Percentiles rank a stretch among this genome's conserved stretches.
phyloP scores from a whole-genome alignment of 192 early-diverging fungal species.

The Backusella tarrabulga region DNA sequence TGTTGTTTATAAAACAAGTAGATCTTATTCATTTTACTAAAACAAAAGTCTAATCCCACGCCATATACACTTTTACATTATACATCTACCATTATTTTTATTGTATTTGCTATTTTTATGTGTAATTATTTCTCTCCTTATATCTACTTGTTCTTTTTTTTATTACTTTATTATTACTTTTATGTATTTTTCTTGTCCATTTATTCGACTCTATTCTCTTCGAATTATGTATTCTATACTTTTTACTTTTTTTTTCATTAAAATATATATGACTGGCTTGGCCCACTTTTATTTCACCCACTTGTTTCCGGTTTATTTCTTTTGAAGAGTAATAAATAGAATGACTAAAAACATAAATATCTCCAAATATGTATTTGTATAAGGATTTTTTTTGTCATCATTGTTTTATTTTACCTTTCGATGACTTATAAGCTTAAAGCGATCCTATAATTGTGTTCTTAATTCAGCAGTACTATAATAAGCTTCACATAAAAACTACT shows the following conservation, averaged over 20 bases:
- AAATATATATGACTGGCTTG: background rate
- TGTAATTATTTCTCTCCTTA: background rate
- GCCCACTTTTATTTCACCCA: background rate
- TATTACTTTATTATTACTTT: background rate
- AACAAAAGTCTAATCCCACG: background rate
- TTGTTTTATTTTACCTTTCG: background rate
- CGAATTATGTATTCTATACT: background rate
- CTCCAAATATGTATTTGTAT: background rate
- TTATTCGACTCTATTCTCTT: background rate
- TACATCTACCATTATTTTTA: background rate
- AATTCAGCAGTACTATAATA: background rate
- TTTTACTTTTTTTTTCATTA: background rate
- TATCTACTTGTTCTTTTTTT: background rate
- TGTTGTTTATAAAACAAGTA: conserved; percentile 34
- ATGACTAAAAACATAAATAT: background rate
- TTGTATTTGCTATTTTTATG: background rate
- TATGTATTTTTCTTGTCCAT: background rate
- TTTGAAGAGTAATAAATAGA: background rate
- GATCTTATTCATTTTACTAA: conserved; percentile 22
- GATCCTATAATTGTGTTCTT: background rate
- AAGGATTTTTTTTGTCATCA: background rate
- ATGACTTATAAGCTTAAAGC: background rate
- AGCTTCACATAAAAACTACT: background rate
- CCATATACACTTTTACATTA: background rate
- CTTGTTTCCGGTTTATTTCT: background rate